A percentile compares a stretch with the other conserved stretches of the same genome.
These are phyloP conservation scores for Colletotrichum australisinense DNA, from an alignment of 2,329 filamentous ascomycete genomes.

Conservation along the genomic window DNA sequence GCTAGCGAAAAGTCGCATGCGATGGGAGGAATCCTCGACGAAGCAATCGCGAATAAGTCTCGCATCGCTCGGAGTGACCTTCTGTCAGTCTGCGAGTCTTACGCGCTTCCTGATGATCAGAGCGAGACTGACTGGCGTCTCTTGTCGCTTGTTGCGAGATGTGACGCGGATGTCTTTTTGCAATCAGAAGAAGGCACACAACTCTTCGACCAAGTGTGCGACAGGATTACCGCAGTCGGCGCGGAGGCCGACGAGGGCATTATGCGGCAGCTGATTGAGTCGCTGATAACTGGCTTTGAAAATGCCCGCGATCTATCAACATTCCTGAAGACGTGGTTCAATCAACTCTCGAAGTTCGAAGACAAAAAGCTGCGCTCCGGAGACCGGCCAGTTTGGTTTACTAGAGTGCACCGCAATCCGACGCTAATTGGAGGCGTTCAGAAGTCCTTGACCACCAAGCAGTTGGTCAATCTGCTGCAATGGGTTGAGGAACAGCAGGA, in stretches of 20 bases:
- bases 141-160: conserved; percentile 52
- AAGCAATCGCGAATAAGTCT: conserved; percentile 44
- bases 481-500: conserved; percentile 51
- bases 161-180: conserved; percentile 61
- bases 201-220: conserved; percentile 54
- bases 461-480: conserved; percentile 55
- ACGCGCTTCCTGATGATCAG: conserved; percentile 46
- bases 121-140: conserved; percentile 55
- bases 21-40: conserved; percentile 45
- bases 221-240: conserved; percentile 42
- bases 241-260: conserved; percentile 37
- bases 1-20: conserved; percentile 38
- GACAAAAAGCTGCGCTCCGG: conserved; percentile 22
- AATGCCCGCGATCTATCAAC: conserved; percentile 55
- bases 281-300: conserved; percentile 57
- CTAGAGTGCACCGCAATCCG: conserved; percentile 28
- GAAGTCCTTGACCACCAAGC: conserved; percentile 56
- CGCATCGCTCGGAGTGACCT: conserved; percentile 54
- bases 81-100: conserved; percentile 54
- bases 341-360: conserved; percentile 51
- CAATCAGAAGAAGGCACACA: conserved; percentile 49
- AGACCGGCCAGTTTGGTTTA: conserved; percentile 42
- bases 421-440: conserved; percentile 46
- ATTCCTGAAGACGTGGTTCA: conserved; percentile 61
- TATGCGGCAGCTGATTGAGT: conserved; percentile 51